Evolutionary conservation across 345 rosid species (phyloP).

Genomic region (Pelargonium nanum): DNA sequence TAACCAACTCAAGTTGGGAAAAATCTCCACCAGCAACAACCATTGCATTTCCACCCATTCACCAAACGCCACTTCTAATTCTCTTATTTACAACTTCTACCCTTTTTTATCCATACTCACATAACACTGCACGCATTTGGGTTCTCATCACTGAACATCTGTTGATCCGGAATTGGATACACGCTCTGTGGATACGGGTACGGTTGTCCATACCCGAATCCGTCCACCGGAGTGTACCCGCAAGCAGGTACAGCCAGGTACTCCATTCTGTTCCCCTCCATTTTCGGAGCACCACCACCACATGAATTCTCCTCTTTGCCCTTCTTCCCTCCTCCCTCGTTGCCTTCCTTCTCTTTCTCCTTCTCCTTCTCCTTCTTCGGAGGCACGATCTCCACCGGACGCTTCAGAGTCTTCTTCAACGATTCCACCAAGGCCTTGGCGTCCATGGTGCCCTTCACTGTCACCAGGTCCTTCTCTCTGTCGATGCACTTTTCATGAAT

Average conservation of each 20-base stretch:
- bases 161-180: constrained; percentile 10
- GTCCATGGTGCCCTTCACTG: constrained; percentile 71
- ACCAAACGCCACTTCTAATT: background rate
- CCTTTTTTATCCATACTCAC: background rate
- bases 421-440: constrained; percentile 35
- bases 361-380: constrained; percentile 62
- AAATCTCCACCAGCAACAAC: background rate
- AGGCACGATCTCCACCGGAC: constrained; percentile 44
- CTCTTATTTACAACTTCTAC: background rate
- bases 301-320: background rate
- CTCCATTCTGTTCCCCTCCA: constrained; percentile 8
- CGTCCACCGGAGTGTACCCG: background rate
- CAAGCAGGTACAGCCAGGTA: background rate
- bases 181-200: constrained; percentile 3
- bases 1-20: background rate
- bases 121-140: constrained; percentile 26
- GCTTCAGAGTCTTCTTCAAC: constrained; percentile 49
- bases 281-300: background rate
- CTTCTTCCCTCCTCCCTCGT: background rate
- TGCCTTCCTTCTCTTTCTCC: constrained; percentile 14
- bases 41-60: background rate
- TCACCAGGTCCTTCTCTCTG: constrained; percentile 46
- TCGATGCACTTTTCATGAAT: constrained; percentile 39
- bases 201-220: background rate
- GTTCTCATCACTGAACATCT: constrained; percentile 24